Conservation (phyloP, 805 yeast species). For the Candida ascalaphidarum region DNA sequence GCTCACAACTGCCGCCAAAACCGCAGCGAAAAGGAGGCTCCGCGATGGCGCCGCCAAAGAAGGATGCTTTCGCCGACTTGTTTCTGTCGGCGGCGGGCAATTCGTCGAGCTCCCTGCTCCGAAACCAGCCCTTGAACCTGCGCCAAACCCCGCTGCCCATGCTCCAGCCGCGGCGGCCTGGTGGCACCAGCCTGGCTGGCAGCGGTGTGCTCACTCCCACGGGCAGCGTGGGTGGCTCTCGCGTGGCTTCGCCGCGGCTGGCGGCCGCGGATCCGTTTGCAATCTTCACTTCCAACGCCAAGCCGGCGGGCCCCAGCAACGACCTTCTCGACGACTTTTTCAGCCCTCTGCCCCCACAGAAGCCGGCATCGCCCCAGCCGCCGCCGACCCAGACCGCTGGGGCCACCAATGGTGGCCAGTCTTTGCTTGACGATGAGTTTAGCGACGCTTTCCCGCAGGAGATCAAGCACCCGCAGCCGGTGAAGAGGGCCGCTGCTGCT, state of each 20-base stretch:
- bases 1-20: too few relatives aligned
- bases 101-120: constrained; percentile 5
- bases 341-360: too few relatives aligned
- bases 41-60: constrained; percentile 25
- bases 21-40: too few relatives aligned
- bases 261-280: constrained; percentile 23
- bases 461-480: neutral
- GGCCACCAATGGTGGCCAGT: constrained; percentile 4
- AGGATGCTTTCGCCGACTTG: constrained; percentile 38
- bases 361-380: neutral
- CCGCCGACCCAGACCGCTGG: too few relatives aligned
- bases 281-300: too few relatives aligned
- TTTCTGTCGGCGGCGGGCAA: constrained; percentile 22
- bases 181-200: constrained; percentile 2
- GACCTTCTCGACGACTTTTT: neutral
- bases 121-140: constrained; percentile 2
- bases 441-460: constrained; percentile 23
- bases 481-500: neutral
- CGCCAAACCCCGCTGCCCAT: constrained; percentile 20
- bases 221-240: too few relatives aligned
- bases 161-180: constrained; percentile 1
- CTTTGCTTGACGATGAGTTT: constrained; percentile 33
- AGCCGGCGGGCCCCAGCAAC: too few relatives aligned
- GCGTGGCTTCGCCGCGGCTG: too few relatives aligned
- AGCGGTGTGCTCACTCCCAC: constrained; percentile 5